Evolutionary conservation across 192 early-diverging fungal species (phyloP), one percentile per base, ranked within the genome.

Genomic region (Coemansia sp.): DNA sequence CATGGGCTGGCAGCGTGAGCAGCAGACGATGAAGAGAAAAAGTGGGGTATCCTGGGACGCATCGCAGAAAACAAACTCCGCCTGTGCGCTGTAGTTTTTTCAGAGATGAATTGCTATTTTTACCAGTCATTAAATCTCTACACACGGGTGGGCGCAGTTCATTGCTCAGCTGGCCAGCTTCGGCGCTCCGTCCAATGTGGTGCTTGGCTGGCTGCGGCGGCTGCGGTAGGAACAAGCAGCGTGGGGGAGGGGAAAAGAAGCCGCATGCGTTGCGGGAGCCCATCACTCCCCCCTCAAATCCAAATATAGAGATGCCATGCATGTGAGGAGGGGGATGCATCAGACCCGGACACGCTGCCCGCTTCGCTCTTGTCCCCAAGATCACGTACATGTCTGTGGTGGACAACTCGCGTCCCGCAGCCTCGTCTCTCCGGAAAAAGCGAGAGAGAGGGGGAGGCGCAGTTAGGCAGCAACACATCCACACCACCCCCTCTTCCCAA

Each of bases 301-400:
- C 46, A 48, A 48, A 48, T 48, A 48, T 48, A 48, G 46, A 48
- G 26, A 27, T 29, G 46, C 46, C 46, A 48, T 48, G 46, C 46
- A 48, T 46, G 46, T 22, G 46, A 24, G 46, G 46, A 40, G 38
- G 38, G 38, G 12, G 46, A 3, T 48, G 46, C 46, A 48, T 48
- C 10, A 48, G 46, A 48, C 46, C 46, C 46, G 46, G 46, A 48
- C 46, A 48, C 11, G 14, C 46, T 26, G 46, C 46, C 46, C 46
- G 12, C 46, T 22, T 26, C 46, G 24, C 29, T 32, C 29, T 21
- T 19, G 17, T 53, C 52, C 52, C 52, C 52, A 53, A 53, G 52
- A 53, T 53, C 52, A 53, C 52, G 52, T 53, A 53, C 52, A 53
- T 53, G 52, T 35, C 32, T 53, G 32, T 14, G 46, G 53, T 32